Evolutionary conservation across 148 eudicot genomes (phyloP), one percentile per base, ranked within the genome.

Genomic region (Camellia japonica): DNA sequence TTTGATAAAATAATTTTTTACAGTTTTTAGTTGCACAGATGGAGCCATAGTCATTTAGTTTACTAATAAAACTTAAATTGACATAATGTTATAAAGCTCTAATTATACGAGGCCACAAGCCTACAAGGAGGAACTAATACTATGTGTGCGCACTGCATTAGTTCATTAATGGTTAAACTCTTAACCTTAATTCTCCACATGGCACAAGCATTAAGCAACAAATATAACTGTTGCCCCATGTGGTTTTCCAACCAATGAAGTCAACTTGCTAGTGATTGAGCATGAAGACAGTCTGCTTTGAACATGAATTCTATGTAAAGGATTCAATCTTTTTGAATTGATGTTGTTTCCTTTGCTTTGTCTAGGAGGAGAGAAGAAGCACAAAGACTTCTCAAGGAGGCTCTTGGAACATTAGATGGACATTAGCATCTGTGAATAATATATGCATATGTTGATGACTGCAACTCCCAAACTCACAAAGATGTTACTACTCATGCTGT

Each of bases 331-430:
- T 38, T 41, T 42, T 58, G 6, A 74, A 3, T 3, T 58, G 20
- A 49, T 19, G 5, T 59, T 41, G 52, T 59, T 74, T 74, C 52
- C 20, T 61, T 41, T 73, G 74, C 76, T 71, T 74, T 74, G 66
- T 59, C 42, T 38, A 74, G 77, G 77, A 74, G 77, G 77, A 74
- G 77, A 59, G 77, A 74, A 59, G 77, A 74, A 59, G 77, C 77
- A 6, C 77, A 74, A 51, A 59, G 20, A 59, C 77, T 74, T 61
- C 77, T 74, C 20, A 58, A 74, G 77, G 66, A 74, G 66, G 77
- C 66, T 41, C 77, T 74, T 74, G 77, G 66, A 74, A 74, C 77
- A 3, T 74, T 74, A 16, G 77, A 74, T 74, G 65, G 77, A 44
- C 66, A 74, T 18, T 74, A 74, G 58, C 77, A 23, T 23, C 51